phyloP scores from a whole-genome alignment of 1,284 basidiomycete species.

The Hymenochaete sp. region DNA sequence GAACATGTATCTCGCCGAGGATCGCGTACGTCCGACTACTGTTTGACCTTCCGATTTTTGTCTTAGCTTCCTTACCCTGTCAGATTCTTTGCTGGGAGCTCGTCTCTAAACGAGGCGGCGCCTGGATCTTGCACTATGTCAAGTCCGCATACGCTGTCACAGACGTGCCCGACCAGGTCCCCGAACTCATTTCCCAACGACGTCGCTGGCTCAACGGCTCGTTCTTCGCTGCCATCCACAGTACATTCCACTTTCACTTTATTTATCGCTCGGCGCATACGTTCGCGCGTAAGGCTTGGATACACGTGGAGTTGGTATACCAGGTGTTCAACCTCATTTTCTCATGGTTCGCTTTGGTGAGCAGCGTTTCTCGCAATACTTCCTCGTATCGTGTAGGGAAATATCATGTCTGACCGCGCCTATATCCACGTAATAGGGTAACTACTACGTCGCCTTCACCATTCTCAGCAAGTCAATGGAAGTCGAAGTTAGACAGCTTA shows the following conservation, averaged over 20 bases:
- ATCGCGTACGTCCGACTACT: constrained; percentile 45
- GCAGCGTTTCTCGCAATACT: constrained; percentile 28
- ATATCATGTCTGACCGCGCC: no score
- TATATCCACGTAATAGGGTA: no score
- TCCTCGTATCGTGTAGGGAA: constrained; percentile 51
- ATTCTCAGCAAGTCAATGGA: constrained; percentile 71
- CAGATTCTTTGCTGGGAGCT: constrained; percentile 91
- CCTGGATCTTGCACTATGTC: constrained; percentile 91
- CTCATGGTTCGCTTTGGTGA: constrained; percentile 82
- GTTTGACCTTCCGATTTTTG: constrained; percentile 1
- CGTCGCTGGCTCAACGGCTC: constrained; percentile 96
- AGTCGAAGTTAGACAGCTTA: constrained; percentile 46
- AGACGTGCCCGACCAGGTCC: constrained; percentile 83
- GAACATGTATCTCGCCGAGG: constrained; percentile 94
- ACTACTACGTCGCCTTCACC: constrained; percentile 83
- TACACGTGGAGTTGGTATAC: constrained; percentile 91
- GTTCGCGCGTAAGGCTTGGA: constrained; percentile 71
- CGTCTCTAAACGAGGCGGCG: constrained; percentile 76
- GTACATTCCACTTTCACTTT: constrained; percentile 85
- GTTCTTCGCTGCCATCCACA: constrained; percentile 92
- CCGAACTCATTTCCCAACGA: constrained; percentile 87
- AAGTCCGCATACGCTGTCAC: constrained; percentile 90
- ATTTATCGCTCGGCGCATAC: constrained; percentile 85
- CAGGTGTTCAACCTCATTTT: constrained; percentile 87
- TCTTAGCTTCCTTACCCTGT: constrained; percentile 18